These are phyloP conservation scores for Holtermanniella nyarrowii DNA, from an alignment of 768 basidiomycete genomes.

Conservation along the genomic window DNA sequence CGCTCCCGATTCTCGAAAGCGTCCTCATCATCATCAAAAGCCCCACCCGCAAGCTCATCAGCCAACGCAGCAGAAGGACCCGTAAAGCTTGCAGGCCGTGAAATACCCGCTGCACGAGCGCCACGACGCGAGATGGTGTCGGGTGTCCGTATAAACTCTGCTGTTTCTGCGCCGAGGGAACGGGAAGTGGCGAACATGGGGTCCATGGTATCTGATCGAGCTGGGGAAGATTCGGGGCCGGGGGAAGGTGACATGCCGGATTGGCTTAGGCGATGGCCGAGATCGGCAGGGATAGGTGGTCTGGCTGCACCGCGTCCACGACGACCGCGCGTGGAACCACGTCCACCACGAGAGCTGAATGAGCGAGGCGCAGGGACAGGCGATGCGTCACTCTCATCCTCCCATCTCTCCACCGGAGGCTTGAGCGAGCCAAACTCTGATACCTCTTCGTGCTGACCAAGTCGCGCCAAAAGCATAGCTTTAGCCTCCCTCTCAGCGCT, in stretches of 20 bases:
- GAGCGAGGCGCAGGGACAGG: not conserved
- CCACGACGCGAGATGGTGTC: constrained; percentile 3
- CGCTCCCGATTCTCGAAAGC: not conserved
- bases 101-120: not conserved
- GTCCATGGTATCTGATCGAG: not conserved
- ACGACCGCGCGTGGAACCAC: constrained; percentile 24
- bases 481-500: constrained; percentile 4
- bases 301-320: constrained; percentile 8
- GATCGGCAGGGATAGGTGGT: not conserved
- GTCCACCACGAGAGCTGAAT: constrained; percentile 12
- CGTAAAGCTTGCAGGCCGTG: constrained; percentile 9
- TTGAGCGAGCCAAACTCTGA: not conserved
- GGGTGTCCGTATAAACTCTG: not conserved
- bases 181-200: not conserved
- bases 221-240: not conserved
- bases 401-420: not conserved
- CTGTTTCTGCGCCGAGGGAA: not conserved
- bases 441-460: not conserved
- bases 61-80: constrained; percentile 19
- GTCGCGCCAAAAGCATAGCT: constrained; percentile 3
- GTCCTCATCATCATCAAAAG: not conserved
- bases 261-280: no score
- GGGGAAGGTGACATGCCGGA: no score
- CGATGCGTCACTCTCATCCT: not conserved
- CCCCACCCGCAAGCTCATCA: constrained; percentile 28